These are phyloP conservation scores for Podospora didyma DNA, from an alignment of 495 filamentous ascomycete species.

Conservation along the genomic window DNA sequence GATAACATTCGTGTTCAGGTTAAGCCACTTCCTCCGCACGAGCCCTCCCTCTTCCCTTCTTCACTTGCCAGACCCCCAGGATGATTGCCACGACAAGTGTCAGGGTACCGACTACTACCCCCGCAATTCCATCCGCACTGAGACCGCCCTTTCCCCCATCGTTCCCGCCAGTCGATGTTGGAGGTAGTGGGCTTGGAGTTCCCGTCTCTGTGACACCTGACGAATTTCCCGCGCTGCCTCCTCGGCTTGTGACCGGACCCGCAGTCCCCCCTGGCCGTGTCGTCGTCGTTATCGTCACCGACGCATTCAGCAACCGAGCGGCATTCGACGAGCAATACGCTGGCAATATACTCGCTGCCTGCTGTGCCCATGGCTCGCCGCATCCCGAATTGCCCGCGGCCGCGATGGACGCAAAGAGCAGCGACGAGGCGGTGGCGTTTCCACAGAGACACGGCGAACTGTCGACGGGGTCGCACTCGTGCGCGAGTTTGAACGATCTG, in stretches of 20 bases:
- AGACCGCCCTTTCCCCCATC: background rate
- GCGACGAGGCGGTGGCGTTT: background rate
- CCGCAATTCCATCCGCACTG: background rate
- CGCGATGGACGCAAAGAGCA: background rate
- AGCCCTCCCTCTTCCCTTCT: too few relatives aligned
- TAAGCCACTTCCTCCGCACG: too few relatives aligned
- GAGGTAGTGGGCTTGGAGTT: background rate
- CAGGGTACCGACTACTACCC: background rate
- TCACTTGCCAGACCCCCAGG: too few relatives aligned
- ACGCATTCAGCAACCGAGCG: background rate
- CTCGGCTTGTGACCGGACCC: background rate
- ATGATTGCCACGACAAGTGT: too few relatives aligned
- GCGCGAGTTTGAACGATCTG: background rate
- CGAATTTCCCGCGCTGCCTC: background rate
- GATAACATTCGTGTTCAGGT: too few relatives aligned
- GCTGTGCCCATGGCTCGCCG: background rate
- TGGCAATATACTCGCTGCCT: background rate
- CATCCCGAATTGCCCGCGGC: background rate
- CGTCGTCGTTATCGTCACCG: background rate
- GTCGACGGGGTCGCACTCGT: background rate
- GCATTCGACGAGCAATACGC: background rate
- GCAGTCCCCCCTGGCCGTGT: background rate
- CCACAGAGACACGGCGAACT: background rate
- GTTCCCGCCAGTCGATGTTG: too few relatives aligned
- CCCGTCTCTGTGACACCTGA: background rate